These are phyloP conservation scores for Cryptosporidium parvum DNA, from an alignment of 169 alveolate species.

Conservation along the genomic window DNA sequence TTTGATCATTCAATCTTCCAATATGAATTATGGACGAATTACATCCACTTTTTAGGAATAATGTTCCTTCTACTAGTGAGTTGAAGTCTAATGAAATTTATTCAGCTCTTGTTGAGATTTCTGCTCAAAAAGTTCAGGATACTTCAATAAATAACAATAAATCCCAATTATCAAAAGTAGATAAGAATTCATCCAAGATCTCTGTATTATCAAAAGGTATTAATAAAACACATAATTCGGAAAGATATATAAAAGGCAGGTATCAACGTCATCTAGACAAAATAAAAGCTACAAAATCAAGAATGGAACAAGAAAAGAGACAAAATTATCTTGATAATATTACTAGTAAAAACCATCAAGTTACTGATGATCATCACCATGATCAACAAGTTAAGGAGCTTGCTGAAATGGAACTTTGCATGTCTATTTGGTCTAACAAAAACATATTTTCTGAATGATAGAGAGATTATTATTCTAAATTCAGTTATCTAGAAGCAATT, in stretches of 20 bases:
- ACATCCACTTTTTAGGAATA: constrained; percentile 72
- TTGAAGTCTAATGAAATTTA: constrained; percentile 43
- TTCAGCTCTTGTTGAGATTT: constrained; percentile 67
- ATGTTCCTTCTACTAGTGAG: constrained; percentile 53
- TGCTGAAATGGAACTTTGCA: constrained; percentile 65
- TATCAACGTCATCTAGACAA: constrained; percentile 54
- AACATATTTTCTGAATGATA: constrained; percentile 4
- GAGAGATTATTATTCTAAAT: background rate
- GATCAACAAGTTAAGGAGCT: constrained; percentile 13
- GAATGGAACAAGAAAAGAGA: constrained; percentile 54
- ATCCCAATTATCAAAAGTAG: background rate
- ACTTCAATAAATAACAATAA: background rate
- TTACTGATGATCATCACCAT: background rate
- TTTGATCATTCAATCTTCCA: background rate
- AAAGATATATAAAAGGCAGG: constrained; percentile 29
- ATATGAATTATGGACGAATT: constrained; percentile 32
- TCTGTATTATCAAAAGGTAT: constrained; percentile 26
- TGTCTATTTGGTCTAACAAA: constrained; percentile 72
- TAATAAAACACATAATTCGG: background rate
- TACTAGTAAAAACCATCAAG: background rate
- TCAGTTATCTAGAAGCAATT: background rate
- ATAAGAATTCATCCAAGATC: background rate
- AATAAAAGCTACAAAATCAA: constrained; percentile 25
- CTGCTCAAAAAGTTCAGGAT: background rate
- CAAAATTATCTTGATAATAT: background rate